Evolutionary conservation across 176 grass and related monocot genomes (phyloP).

Genomic region (Thinopyrum elongatum): DNA sequence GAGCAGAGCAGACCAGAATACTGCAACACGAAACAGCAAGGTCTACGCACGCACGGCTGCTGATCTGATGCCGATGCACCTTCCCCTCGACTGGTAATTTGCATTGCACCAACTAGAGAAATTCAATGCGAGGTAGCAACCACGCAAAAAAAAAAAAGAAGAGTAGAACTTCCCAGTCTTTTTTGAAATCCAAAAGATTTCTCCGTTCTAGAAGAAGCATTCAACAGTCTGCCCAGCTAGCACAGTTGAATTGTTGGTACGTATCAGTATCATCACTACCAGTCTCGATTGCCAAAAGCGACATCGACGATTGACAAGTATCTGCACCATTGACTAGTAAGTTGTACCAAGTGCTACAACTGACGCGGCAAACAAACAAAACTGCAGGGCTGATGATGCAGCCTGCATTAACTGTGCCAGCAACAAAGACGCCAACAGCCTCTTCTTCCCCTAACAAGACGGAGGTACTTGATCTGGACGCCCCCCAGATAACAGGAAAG

Average conservation of each 20-base stretch:
- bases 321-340: neutral
- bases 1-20: too few relatives aligned
- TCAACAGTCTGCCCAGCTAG: neutral
- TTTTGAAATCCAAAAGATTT: neutral
- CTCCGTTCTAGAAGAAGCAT: neutral
- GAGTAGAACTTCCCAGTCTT: neutral
- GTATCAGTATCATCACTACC: neutral
- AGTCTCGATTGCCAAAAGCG: neutral
- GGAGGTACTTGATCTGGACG: neutral
- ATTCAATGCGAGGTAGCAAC: neutral
- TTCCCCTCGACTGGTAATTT: neutral
- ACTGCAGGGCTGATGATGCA: neutral
- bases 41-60: too few relatives aligned
- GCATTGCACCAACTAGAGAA: neutral
- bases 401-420: constrained; percentile 16
- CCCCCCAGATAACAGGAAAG: neutral
- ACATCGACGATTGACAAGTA: neutral
- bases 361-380: neutral
- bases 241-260: neutral
- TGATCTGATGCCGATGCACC: neutral
- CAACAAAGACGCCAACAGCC: neutral
- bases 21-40: too few relatives aligned
- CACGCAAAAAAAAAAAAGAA: neutral
- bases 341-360: neutral
- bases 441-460: neutral